phyloP scores from a whole-genome alignment of 208 protist species.

The Leptomonas pyrrhocoris region DNA sequence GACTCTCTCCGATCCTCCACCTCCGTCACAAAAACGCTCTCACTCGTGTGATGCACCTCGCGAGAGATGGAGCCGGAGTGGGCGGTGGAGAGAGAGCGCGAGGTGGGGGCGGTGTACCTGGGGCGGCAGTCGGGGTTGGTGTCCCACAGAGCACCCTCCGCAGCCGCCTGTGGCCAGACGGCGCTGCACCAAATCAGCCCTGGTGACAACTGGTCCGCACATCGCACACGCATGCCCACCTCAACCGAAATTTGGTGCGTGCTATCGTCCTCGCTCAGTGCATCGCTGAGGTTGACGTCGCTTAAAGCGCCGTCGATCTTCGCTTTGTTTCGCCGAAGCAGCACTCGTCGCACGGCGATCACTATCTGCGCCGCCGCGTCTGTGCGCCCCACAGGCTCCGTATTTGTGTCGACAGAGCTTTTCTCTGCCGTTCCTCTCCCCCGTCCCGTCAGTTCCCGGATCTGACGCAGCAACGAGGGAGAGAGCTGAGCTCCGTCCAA shows the following conservation, averaged over 20 bases:
- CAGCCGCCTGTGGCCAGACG: neutral
- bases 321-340: constrained; percentile 13
- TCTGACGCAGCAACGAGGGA: constrained; percentile 39
- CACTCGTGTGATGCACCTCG: neutral
- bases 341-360: constrained; percentile 20
- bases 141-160: constrained; percentile 25
- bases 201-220: neutral
- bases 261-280: neutral
- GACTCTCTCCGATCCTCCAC: neutral
- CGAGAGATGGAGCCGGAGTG: neutral
- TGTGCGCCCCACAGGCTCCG: neutral
- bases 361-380: neutral
- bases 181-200: constrained; percentile 14
- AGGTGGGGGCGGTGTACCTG: neutral
- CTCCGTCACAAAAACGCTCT: constrained; percentile 28
- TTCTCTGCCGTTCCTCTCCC: neutral
- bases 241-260: constrained; percentile 6
- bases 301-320: neutral
- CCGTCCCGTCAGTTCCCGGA: constrained; percentile 50
- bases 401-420: neutral
- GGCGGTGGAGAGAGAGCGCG: constrained; percentile 1
- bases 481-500: constrained; percentile 68
- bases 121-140: constrained; percentile 8
- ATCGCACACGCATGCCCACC: constrained; percentile 15
- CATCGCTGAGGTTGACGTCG: neutral